Conservation (phyloP, 805 yeast species). For the Hanseniaspora thailandica region DNA sequence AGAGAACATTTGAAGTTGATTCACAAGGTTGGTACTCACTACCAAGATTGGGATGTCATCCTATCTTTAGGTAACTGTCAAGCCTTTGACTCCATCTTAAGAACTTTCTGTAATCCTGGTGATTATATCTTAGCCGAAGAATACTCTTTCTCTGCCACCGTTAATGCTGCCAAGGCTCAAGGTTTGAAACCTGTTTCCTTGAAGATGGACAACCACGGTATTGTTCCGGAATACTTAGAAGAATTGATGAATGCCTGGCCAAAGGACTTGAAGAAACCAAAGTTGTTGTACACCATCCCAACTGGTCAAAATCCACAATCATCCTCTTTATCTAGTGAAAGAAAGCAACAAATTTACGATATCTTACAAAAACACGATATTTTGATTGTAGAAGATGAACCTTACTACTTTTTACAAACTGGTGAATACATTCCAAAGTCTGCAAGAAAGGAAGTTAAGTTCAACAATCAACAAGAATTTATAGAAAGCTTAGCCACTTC, state of each 20-base stretch:
- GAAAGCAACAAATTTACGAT: slow-evolving; percentile 66
- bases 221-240: slow-evolving; percentile 61
- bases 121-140: slow-evolving; percentile 76
- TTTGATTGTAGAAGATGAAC: slow-evolving; percentile 87
- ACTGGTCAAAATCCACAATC: slow-evolving; percentile 99
- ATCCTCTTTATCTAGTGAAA: slow-evolving; percentile 60
- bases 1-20: slow-evolving; percentile 59
- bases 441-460: slow-evolving; percentile 23
- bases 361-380: slow-evolving; percentile 78
- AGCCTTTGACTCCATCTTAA: slow-evolving; percentile 69
- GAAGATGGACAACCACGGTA: slow-evolving; percentile 67
- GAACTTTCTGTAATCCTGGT: slow-evolving; percentile 67
- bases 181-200: slow-evolving; percentile 61
- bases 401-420: slow-evolving; percentile 94
- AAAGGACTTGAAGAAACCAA: slow-evolving; percentile 56
- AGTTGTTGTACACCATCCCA: slow-evolving; percentile 76
- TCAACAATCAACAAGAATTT: slow-evolving; percentile 49
- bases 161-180: slow-evolving; percentile 67
- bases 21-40: slow-evolving; percentile 31
- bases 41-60: slow-evolving; percentile 62
- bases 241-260: slow-evolving; percentile 58
- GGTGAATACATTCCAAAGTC: slow-evolving; percentile 49
- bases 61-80: slow-evolving; percentile 77
- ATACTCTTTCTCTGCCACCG: slow-evolving; percentile 69
- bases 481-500: slow-evolving; percentile 59